Evolutionary conservation across 2,329 filamentous ascomycete genomes (phyloP), one percentile per base, ranked within the genome.

Genomic region (Tolypocladium endophyticum): DNA sequence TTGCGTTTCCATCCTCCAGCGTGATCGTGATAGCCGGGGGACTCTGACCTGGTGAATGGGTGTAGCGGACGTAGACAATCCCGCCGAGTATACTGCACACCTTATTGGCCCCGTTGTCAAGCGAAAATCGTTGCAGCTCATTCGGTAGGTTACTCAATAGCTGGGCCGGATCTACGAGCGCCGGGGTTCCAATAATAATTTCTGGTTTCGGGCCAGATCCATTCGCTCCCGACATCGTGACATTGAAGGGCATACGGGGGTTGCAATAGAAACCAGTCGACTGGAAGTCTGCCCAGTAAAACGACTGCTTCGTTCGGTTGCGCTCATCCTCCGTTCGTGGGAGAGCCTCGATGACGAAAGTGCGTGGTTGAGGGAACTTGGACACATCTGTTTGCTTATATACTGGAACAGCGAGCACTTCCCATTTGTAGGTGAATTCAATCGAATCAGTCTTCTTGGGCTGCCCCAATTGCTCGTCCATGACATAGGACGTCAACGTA

Each of bases 41-140:
- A 9, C 5, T 41, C 30, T 50, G 33, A 8, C 35, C 56, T 0
- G 18, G 2, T 2, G 8, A 2, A 16, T 59, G 16, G 12, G 54
- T 38, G 28, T 62, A 59, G 3, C 54, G 59, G 38, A 62, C 54
- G 25, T 62, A 62, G 3, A 62, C 23, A 25, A 62, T 62, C 9
- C 61, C 61, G 6, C 57, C 61, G 9, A 25, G 3, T 1, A 1
- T 6, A 18, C 25, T n/a, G 2, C 33, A 18, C 12, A 62, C 39
- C 0, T 1, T 23, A 7, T 61, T 52, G 14, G 36, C n/a, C 1
- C 57, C 61, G 25, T 58, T n/a, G 1, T 35, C 2, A 1, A 59
- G 25, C 11, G 41, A 41, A 1, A 41, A 20, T 6, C 18, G 2
- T 41, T 41, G 3, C n/a, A 41, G 39, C n/a, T 41, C 39, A 6